A percentile compares a stretch with the other conserved stretches of the same genome.
phyloP scores from a whole-genome alignment of 106 monocot species.

The Ottelia alismoides region DNA sequence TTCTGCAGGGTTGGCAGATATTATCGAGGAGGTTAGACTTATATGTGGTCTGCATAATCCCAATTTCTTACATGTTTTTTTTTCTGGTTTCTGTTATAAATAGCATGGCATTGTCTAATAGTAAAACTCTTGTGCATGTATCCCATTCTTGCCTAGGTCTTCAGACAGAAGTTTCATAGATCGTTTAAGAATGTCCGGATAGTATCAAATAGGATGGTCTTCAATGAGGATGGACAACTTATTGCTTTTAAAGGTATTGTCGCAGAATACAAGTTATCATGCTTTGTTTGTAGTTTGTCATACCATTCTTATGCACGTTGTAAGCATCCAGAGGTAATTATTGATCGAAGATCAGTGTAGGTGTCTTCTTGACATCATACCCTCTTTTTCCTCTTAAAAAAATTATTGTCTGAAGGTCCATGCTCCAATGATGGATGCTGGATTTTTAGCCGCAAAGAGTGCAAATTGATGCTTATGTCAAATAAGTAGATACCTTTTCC shows the following conservation, averaged over 20 bases:
- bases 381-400: no score
- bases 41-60: no score
- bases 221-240: constrained; percentile 41
- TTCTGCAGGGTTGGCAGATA: constrained; percentile 82
- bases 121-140: background rate
- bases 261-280: no score
- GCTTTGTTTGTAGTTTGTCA: no score
- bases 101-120: no score
- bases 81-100: no score
- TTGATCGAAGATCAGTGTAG: background rate
- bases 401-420: no score
- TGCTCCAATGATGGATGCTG: no score
- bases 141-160: constrained; percentile 32
- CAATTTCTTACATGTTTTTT: no score
- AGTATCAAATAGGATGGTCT: constrained; percentile 83
- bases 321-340: background rate
- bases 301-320: background rate
- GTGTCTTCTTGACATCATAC: background rate
- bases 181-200: constrained; percentile 76
- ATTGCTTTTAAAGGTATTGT: constrained; percentile 67
- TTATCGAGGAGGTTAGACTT: constrained; percentile 65
- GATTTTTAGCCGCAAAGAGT: no score
- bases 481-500: no score
- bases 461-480: no score
- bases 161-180: constrained; percentile 72